Percentiles rank a stretch among this genome's conserved stretches.
Evolutionary conservation across 2,329 filamentous ascomycete species (phyloP).

Genomic region (Balansia obtecta): DNA sequence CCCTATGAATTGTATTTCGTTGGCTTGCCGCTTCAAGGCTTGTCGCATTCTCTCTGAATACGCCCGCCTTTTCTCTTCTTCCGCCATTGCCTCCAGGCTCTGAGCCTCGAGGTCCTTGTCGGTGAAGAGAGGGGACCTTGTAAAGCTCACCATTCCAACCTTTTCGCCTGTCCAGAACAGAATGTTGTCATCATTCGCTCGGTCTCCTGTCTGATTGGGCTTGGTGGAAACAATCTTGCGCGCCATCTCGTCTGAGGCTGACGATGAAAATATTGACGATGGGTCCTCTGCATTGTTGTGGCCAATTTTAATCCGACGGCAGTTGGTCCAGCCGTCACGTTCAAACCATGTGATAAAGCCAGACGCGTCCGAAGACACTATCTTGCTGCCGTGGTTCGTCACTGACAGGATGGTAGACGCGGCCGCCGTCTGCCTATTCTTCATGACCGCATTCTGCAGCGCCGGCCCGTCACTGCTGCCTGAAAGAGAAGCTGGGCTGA

Average conservation of each 20-base stretch:
- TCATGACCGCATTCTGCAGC: constrained; percentile 39
- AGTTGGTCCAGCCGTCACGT: constrained; percentile 59
- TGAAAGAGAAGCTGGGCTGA: constrained; percentile 25
- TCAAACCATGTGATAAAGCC: constrained; percentile 87
- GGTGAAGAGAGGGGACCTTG: constrained; percentile 34
- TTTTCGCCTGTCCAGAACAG: constrained; percentile 82
- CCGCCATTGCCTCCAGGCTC: constrained; percentile 30
- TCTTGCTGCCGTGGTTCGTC: constrained; percentile 64
- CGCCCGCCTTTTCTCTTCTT: constrained; percentile 41
- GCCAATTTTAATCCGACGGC: constrained; percentile 41
- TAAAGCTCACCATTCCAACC: constrained; percentile 60
- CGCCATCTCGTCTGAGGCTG: constrained; percentile 57
- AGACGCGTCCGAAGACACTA: constrained; percentile 74
- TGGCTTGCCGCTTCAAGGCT: constrained; percentile 64
- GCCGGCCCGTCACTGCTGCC: constrained; percentile 12
- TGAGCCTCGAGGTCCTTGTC: constrained; percentile 38
- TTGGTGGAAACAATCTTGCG: constrained; percentile 63
- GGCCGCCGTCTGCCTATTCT: constrained; percentile 76
- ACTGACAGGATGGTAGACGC: constrained; percentile 72
- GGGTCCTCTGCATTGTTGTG: constrained; percentile 35
- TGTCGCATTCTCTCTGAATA: constrained; percentile 63
- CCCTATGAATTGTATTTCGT: constrained; percentile 64
- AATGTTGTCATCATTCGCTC: constrained; percentile 51
- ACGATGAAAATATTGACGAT: constrained; percentile 38
- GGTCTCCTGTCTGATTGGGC: constrained; percentile 19